Evolutionary conservation across 345 rosid genomes (phyloP), one percentile per base, ranked within the genome.

Genomic region (Moricandia moricandioides): DNA sequence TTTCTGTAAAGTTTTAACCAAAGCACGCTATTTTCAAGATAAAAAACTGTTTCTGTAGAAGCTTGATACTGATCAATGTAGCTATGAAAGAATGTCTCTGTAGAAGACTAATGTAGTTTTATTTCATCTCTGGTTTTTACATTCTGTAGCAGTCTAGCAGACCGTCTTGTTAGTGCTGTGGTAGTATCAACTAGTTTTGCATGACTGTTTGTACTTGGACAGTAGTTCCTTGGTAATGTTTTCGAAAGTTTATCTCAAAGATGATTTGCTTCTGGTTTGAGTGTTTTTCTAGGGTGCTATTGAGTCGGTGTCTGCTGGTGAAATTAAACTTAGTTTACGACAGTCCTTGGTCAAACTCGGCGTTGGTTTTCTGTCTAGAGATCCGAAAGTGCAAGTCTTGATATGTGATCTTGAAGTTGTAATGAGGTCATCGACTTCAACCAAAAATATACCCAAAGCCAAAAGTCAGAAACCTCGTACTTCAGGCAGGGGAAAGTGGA

Each of bases 341-440:
- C 97, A 92, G 85, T 89, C 98, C 21, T 81, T 95, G 89, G 92
- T 89, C 81, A 90, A 86, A 83, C 91, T 92, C 78, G 98, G 99
- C 47, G 92, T 83, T 78, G 97, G 96, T 72, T 87, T 90, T 82
- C 81, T 89, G 79, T 92, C 97, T 11, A 87, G 87, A 85, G 97
- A 90, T 71, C 99, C 98, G 7, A 95, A 95, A 85, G 69, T 92
- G 74, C 99, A 90, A 80, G 71, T 95, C 56, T 73, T 90, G 69
- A 88, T 95, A 84, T 75, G 89, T 63, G 99, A 95, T 77, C 70
- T 95, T 73, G 97, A 95, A 85, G 63, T 95, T 69, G 91, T 95
- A 58, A 70, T 88, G 84, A 90, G 98, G 82, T 80, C 92, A 30
- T 81, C 97, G 66, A 81, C 61, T 59, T 84, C 97, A 62, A 82